Conservation (phyloP, 495 filamentous ascomycete genomes). For the Talaromyces nanjingensis region DNA sequence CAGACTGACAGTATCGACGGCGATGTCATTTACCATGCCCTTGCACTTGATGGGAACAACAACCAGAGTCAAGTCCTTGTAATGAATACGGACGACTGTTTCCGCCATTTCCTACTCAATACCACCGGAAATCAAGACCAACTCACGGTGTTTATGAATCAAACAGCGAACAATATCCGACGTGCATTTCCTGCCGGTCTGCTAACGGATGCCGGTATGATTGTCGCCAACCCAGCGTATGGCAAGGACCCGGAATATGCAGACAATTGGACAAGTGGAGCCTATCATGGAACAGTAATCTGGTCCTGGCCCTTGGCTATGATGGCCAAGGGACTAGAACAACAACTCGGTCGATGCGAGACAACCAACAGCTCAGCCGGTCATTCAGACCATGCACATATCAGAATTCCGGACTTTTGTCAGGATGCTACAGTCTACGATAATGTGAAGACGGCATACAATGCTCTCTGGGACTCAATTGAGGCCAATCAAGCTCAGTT, state of each 20-base stretch:
- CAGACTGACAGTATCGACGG: constrained; percentile 32
- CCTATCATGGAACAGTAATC: constrained; percentile 60
- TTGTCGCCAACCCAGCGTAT: constrained; percentile 59
- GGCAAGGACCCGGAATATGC: constrained; percentile 40
- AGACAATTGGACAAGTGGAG: constrained; percentile 45
- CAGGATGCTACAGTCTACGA: constrained; percentile 31
- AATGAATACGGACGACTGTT: constrained; percentile 60
- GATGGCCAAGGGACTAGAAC: constrained; percentile 52
- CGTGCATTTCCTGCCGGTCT: constrained; percentile 54
- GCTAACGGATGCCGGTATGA: constrained; percentile 46
- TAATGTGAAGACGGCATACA: constrained; percentile 51
- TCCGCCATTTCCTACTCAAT: constrained; percentile 57
- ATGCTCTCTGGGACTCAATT: constrained; percentile 53
- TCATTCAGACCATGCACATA: not conserved
- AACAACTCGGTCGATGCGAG: constrained; percentile 39
- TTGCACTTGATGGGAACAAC: constrained; percentile 48
- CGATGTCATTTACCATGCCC: constrained; percentile 46
- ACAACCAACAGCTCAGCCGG: not conserved
- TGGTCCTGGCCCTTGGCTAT: constrained; percentile 62
- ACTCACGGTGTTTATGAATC: constrained; percentile 47
- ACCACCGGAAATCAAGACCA: constrained; percentile 48
- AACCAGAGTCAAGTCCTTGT: constrained; percentile 45
- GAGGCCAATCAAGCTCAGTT: constrained; percentile 46
- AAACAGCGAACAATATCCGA: constrained; percentile 48
- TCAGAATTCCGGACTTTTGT: constrained; percentile 38